Evolutionary conservation across 352 stramenopile species (phyloP).

Genomic region (Pythium biforme): DNA sequence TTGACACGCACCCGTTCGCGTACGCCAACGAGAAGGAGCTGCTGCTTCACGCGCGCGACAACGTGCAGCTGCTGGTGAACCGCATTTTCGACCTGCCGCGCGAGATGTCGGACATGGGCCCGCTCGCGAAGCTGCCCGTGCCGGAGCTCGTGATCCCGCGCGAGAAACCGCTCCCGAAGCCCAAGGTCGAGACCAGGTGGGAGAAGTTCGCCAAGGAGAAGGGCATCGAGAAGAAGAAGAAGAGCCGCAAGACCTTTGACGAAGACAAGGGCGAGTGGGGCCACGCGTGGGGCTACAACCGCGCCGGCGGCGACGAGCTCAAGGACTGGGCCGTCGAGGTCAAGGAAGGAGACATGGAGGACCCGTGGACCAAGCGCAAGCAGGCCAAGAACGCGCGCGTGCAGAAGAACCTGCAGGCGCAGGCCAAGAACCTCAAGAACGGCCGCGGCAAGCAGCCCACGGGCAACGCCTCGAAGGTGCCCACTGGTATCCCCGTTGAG

Average conservation of each 20-base stretch:
- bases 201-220: constrained; percentile 98
- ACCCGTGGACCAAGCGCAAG: constrained; percentile 94
- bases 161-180: constrained; percentile 89
- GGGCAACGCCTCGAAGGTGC: constrained; percentile 42
- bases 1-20: constrained; percentile 87
- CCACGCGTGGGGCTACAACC: constrained; percentile 92
- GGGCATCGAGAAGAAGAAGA: constrained; percentile 97
- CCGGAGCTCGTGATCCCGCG: constrained; percentile 74
- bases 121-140: constrained; percentile 79
- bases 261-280: constrained; percentile 93
- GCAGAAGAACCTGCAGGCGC: constrained; percentile 91
- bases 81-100: constrained; percentile 91
- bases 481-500: constrained; percentile 89
- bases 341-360: constrained; percentile 89
- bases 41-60: constrained; percentile 86
- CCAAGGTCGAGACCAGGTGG: constrained; percentile 97
- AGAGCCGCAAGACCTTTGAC: constrained; percentile 96
- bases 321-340: constrained; percentile 95
- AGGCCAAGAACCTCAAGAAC: constrained; percentile 75
- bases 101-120: constrained; percentile 92
- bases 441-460: constrained; percentile 60
- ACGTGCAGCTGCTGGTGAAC: constrained; percentile 93
- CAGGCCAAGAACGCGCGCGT: constrained; percentile 91
- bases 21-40: constrained; percentile 89
- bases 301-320: constrained; percentile 79